Percentiles rank a stretch among this genome's conserved stretches.
phyloP scores from a whole-genome alignment of 495 filamentous ascomycete species.

The Collariella sp. region DNA sequence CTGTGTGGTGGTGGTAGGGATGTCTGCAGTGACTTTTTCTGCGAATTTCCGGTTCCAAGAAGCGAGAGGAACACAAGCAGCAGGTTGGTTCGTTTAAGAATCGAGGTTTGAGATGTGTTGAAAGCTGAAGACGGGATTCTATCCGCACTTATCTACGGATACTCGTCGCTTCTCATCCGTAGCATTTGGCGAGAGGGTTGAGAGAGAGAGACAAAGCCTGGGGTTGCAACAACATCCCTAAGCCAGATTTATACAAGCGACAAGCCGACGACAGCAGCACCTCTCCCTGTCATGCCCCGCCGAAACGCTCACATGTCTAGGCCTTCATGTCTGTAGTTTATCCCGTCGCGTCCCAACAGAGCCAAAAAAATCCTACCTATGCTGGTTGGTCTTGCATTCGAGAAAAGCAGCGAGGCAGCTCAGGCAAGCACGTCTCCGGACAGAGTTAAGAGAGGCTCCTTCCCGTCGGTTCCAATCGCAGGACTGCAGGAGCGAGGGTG shows the following conservation, averaged over 20 bases:
- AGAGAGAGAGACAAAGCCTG: slow-evolving; percentile 1
- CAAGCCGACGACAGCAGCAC: neutral
- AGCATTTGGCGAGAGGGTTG: neutral
- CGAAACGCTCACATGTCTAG: neutral
- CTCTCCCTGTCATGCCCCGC: neutral
- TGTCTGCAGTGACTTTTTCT: neutral
- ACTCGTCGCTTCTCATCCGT: too few relatives aligned
- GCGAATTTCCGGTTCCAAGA: too few relatives aligned
- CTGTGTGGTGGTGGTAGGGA: slow-evolving; percentile 4
- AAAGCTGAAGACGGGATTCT: slow-evolving; percentile 4
- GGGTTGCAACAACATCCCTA: neutral
- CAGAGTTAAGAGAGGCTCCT: neutral
- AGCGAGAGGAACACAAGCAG: neutral
- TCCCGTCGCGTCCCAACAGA: neutral
- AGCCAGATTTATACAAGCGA: neutral
- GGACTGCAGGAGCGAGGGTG: neutral
- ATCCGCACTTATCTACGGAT: too few relatives aligned
- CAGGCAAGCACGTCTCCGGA: neutral
- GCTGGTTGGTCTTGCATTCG: too few relatives aligned
- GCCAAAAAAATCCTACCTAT: neutral
- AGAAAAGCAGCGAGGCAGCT: neutral
- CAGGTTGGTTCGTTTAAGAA: too few relatives aligned
- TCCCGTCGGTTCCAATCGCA: neutral
- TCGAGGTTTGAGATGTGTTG: too few relatives aligned
- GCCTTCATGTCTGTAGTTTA: too few relatives aligned